Base-by-base conservation (phyloP, 2,329 filamentous ascomycete species). In the Arthrobotrys sphaeroides region DNA sequence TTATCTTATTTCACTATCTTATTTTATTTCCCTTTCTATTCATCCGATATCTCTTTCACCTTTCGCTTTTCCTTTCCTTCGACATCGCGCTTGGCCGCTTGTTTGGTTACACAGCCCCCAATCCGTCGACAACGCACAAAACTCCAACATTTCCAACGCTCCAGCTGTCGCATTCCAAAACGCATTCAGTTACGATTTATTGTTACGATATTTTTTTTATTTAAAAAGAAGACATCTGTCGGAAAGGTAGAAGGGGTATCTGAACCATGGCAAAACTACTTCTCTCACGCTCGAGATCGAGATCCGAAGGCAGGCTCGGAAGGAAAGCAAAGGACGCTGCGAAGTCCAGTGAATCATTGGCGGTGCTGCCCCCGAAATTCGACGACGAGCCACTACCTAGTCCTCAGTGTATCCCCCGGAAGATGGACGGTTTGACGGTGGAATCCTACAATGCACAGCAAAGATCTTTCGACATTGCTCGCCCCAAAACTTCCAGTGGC, bases 1-100 rank as follows among this genome's bases (percentile, higher is more conserved):
- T 69, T 73, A 64, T 75, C 65, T 33, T 66, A 55, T 77, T 70
- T 79, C 62, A 59, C 68, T 62, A 43, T 49, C 26, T 59, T 68
- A 59, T 26, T 55, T 66, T 33, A 20, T 43, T 31, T 9, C 36
- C 12, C 51, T 6, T 24, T 77, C 36, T 77, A n/a, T 64, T 36
- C 40, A 24, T 43, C 31, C 45, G n/a, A n/a, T n/a, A n/a, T 43
- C 16, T 26, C 42, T 45, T 61, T 20, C 9, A 33, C 40, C 53
- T 40, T 28, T 28, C 33, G 33, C 53, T 1, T 59, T 61, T 61
- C 10, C 1, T 26, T 45, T 13, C 6, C 57, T 36, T 61, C 20
- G 36, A 47, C 42, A 45, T 31, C 57, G 38, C 38, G 38, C 42
- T 28, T 42, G 36, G 55, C 45, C 38, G 38, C 57, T 20, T n/a